phyloP scores from a whole-genome alignment of 2,329 filamentous ascomycete genomes.

The Penicillium freii region DNA sequence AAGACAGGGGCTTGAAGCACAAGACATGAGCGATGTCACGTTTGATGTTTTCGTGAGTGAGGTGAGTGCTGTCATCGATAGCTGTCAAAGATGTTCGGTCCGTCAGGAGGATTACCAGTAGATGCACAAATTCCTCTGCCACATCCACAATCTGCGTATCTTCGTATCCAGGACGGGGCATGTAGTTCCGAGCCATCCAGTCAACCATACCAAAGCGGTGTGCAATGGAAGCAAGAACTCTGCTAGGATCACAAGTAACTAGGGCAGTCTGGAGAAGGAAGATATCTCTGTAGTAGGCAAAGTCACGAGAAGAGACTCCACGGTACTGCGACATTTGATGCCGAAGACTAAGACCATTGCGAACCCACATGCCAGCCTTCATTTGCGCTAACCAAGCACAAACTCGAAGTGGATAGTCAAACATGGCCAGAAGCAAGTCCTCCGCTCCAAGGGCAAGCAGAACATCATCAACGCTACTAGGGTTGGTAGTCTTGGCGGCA shows the following conservation, averaged over 20 bases:
- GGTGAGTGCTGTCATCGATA: constrained; percentile 38
- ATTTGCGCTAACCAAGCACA: constrained; percentile 97
- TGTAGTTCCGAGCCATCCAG: constrained; percentile 84
- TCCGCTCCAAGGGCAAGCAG: constrained; percentile 53
- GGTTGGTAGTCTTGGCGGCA: constrained; percentile 55
- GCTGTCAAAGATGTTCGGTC: constrained; percentile 72
- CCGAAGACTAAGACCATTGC: constrained; percentile 91
- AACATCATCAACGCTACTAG: constrained; percentile 60
- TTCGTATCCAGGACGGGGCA: constrained; percentile 72
- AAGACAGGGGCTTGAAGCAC: constrained; percentile 94
- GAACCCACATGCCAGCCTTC: constrained; percentile 97
- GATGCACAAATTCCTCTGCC: constrained; percentile 91
- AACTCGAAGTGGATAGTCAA: constrained; percentile 89
- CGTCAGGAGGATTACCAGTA: constrained; percentile 85
- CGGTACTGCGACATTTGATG: constrained; percentile 95
- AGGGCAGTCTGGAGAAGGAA: constrained; percentile 90
- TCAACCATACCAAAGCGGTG: constrained; percentile 85
- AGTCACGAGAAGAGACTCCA: constrained; percentile 82
- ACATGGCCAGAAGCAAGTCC: constrained; percentile 79
- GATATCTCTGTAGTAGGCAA: constrained; percentile 91
- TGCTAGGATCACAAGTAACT: constrained; percentile 77
- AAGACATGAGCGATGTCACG: constrained; percentile 90
- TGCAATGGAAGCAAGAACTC: constrained; percentile 83
- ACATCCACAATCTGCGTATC: constrained; percentile 87
- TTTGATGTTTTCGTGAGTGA: constrained; percentile 70